These are phyloP conservation scores for Cornus controversa DNA, from an alignment of 148 eudicot species.

Conservation along the genomic window DNA sequence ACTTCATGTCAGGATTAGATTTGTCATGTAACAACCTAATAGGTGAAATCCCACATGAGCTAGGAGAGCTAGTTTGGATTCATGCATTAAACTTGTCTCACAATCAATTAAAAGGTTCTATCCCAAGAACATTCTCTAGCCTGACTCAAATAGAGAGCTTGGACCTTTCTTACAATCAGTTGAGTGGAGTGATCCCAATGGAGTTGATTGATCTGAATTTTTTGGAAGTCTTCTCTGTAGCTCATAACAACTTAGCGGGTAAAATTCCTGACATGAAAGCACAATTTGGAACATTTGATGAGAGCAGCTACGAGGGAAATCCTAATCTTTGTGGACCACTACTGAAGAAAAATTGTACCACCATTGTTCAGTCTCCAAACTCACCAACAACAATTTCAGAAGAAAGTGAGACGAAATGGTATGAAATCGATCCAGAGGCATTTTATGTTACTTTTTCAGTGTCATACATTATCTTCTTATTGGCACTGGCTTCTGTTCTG, in stretches of 20 bases:
- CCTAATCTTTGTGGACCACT: not conserved
- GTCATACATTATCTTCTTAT: not conserved
- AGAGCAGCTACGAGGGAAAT: not conserved
- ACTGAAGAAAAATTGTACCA: not conserved
- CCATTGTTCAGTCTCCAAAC: not conserved
- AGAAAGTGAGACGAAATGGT: not conserved
- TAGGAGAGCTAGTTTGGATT: not conserved
- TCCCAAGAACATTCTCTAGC: not conserved
- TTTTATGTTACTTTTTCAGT: not conserved
- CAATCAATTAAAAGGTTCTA: not conserved
- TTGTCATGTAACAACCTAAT: conserved; percentile 7
- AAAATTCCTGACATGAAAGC: not conserved
- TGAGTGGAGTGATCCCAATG: too few relatives aligned
- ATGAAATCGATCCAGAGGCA: not conserved
- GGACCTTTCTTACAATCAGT: too few relatives aligned
- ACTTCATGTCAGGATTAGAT: conserved; percentile 16
- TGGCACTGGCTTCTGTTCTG: not conserved
- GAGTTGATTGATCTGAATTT: too few relatives aligned
- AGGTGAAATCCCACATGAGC: conserved; percentile 3
- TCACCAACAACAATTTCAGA: not conserved
- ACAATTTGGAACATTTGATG: not conserved
- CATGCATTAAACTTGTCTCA: not conserved
- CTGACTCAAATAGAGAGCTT: not conserved
- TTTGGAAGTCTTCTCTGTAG: too few relatives aligned
- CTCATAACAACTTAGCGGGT: not conserved